Evolutionary conservation across 441 rosid genomes (phyloP).

Genomic region (Erodium trifolium): DNA sequence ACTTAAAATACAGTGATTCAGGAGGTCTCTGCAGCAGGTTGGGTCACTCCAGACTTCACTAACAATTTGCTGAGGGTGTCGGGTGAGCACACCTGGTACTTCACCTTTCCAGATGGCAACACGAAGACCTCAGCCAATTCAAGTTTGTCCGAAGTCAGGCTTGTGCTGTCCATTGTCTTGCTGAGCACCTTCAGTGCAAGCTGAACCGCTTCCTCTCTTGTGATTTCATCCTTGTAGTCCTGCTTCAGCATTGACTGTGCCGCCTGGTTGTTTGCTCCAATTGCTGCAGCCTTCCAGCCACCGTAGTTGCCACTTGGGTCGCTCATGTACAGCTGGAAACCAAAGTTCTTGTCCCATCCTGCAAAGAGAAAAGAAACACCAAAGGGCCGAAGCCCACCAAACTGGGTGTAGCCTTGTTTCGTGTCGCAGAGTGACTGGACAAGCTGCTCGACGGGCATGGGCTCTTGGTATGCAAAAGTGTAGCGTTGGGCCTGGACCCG

Average conservation of each 20-base stretch:
- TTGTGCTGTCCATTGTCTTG: constrained; percentile 94
- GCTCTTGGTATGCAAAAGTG: constrained; percentile 83
- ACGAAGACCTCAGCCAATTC: constrained; percentile 75
- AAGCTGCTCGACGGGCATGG: constrained; percentile 93
- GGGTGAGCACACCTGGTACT: constrained; percentile 68
- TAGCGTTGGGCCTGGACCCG: constrained; percentile 90
- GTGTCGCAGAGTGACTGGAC: constrained; percentile 94
- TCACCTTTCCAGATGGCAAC: constrained; percentile 62
- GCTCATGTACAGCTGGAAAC: constrained; percentile 87
- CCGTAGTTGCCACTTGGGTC: constrained; percentile 95
- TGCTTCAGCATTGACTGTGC: constrained; percentile 92
- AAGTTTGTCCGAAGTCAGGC: constrained; percentile 79
- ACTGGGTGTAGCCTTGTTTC: constrained; percentile 94
- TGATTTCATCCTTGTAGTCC: constrained; percentile 81
- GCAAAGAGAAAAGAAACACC: constrained; percentile 93
- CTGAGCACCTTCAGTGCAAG: constrained; percentile 78
- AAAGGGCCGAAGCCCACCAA: constrained; percentile 90
- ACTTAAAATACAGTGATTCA: not conserved
- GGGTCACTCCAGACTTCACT: constrained; percentile 64
- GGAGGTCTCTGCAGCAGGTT: constrained; percentile 57
- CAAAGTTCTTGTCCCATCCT: constrained; percentile 88
- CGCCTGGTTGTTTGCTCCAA: constrained; percentile 94
- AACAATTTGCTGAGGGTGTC: constrained; percentile 66
- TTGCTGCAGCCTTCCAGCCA: constrained; percentile 94
- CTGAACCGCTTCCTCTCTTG: constrained; percentile 77